A percentile compares a stretch with the other conserved stretches of the same genome.
phyloP scores from a whole-genome alignment of 805 yeast species.

The Naumovozyma castellii region DNA sequence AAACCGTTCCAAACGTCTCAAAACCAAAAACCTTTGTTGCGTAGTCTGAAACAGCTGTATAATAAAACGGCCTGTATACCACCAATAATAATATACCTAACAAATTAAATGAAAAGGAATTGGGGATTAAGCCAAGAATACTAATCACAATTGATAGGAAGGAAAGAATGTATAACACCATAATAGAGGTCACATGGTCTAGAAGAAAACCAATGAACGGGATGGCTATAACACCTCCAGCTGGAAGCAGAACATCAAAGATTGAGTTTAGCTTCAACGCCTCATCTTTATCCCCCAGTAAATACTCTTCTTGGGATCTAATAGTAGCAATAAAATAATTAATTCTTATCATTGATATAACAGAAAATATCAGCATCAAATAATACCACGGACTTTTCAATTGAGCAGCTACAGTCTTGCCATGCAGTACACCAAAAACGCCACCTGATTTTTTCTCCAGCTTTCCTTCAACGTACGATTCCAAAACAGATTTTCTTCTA shows the following conservation, averaged over 20 bases:
- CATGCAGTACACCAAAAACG: constrained; percentile 73
- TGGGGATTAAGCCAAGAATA: constrained; percentile 53
- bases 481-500: constrained; percentile 47
- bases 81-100: constrained; percentile 66
- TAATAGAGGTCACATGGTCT: constrained; percentile 61
- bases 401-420: constrained; percentile 40
- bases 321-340: constrained; percentile 90
- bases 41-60: constrained; percentile 86
- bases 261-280: constrained; percentile 59
- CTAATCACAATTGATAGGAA: constrained; percentile 56
- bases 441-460: constrained; percentile 47
- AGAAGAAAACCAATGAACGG: constrained; percentile 77
- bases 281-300: constrained; percentile 41
- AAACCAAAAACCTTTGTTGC: constrained; percentile 91
- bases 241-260: constrained; percentile 78
- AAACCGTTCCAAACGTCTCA: constrained; percentile 82
- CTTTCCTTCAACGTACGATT: constrained; percentile 53
- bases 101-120: constrained; percentile 40
- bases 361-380: constrained; percentile 68
- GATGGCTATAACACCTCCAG: constrained; percentile 80
- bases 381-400: constrained; percentile 59
- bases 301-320: constrained; percentile 68
- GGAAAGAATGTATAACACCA: constrained; percentile 44
- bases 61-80: constrained; percentile 81
- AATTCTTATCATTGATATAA: constrained; percentile 83